Evolutionary conservation across 2,329 filamentous ascomycete species (phyloP).

Genomic region (Aureobasidium melanogenum): DNA sequence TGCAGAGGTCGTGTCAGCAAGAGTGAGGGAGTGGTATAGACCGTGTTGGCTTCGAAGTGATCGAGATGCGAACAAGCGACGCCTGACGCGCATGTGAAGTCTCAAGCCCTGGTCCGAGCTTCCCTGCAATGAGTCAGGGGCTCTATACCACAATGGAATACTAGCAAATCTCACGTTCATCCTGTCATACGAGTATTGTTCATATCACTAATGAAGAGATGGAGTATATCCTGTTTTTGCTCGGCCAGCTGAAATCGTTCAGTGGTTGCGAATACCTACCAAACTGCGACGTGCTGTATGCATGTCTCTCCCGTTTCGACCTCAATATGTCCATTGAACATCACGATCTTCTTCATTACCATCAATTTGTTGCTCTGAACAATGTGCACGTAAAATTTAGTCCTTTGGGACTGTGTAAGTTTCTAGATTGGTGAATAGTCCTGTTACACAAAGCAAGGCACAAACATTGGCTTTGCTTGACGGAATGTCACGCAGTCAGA

Average conservation of each 20-base stretch:
- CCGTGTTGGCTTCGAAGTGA: not conserved
- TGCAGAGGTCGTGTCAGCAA: not conserved
- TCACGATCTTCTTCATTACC: not conserved
- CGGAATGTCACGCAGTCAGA: constrained; percentile 2
- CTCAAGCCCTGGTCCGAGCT: not conserved
- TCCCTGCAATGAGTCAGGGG: not conserved
- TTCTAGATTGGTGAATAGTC: not conserved
- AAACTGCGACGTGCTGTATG: not conserved
- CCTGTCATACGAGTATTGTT: not conserved
- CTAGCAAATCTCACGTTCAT: not conserved
- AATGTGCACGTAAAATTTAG: not conserved
- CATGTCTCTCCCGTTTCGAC: not conserved
- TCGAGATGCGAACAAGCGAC: not conserved
- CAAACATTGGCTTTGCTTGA: not conserved
- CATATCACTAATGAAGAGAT: not conserved
- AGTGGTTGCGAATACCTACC: not conserved
- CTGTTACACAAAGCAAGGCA: constrained; percentile 2
- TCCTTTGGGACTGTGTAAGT: not conserved
- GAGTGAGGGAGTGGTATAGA: not conserved
- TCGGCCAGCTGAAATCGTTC: not conserved
- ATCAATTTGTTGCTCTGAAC: not conserved
- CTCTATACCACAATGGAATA: not conserved
- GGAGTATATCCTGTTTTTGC: not conserved
- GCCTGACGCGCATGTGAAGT: constrained; percentile 4
- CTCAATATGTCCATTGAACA: not conserved